Conservation (phyloP, 306 rosid genomes). For the Ceratonia siliqua region DNA sequence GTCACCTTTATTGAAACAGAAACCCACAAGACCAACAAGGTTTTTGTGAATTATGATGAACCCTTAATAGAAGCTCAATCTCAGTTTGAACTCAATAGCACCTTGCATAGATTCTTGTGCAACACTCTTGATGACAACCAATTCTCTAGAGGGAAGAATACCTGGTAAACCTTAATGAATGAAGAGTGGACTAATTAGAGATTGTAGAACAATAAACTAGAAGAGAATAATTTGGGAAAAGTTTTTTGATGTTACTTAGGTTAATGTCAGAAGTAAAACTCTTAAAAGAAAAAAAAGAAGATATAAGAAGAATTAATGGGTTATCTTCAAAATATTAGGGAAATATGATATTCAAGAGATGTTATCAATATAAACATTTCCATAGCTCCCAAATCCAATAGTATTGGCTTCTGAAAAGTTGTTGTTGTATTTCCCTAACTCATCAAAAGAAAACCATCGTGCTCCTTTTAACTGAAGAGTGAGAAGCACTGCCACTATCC, state of each 20-base stretch:
- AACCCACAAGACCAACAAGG: constrained; percentile 71
- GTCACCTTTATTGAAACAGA: constrained; percentile 71
- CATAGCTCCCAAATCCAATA: constrained; percentile 73
- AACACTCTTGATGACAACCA: constrained; percentile 68
- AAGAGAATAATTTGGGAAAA: background rate
- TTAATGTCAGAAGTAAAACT: background rate
- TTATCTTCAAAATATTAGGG: background rate
- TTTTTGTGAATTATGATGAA: constrained; percentile 84
- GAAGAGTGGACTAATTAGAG: background rate
- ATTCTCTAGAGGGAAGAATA: constrained; percentile 54
- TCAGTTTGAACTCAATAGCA: constrained; percentile 68
- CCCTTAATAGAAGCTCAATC: constrained; percentile 85
- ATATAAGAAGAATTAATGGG: background rate
- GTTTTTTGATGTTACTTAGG: no score
- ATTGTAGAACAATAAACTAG: no score
- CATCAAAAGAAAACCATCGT: constrained; percentile 67
- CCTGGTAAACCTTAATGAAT: constrained; percentile 65
- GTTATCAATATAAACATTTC: constrained; percentile 50
- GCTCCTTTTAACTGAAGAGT: constrained; percentile 69
- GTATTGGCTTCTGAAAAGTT: constrained; percentile 34
- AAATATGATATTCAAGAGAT: background rate
- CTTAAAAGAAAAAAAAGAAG: background rate
- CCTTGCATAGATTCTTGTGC: constrained; percentile 64
- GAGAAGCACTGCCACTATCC: constrained; percentile 46
- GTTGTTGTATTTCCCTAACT: constrained; percentile 60